Conservation (phyloP, 2,329 filamentous ascomycete species). For the Lecanicillium sp. region DNA sequence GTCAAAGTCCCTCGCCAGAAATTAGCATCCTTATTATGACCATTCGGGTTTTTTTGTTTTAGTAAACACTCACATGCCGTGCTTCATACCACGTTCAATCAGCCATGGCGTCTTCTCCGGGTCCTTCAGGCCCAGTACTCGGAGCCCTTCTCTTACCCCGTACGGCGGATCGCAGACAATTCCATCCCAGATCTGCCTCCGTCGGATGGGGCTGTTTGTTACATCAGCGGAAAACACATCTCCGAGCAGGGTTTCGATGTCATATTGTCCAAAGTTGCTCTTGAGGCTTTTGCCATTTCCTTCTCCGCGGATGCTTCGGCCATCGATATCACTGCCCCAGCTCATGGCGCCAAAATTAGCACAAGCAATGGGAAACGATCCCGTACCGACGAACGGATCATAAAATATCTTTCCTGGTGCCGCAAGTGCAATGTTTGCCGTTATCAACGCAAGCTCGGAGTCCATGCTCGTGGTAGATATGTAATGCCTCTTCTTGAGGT, state of each 20-base stretch:
- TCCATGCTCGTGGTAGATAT: constrained; percentile 98
- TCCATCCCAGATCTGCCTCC: constrained; percentile 66
- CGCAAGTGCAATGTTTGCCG: constrained; percentile 83
- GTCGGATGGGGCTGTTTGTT: constrained; percentile 73
- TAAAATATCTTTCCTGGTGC: constrained; percentile 81
- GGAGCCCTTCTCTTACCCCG: constrained; percentile 84
- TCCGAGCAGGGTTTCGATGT: constrained; percentile 57
- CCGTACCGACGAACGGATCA: constrained; percentile 93
- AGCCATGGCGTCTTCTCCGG: constrained; percentile 53
- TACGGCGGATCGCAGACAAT: constrained; percentile 96
- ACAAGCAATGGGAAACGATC: constrained; percentile 84
- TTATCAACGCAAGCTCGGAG: constrained; percentile 83
- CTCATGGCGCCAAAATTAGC: constrained; percentile 82
- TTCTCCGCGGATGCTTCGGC: constrained; percentile 74
- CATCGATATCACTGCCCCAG: constrained; percentile 90
- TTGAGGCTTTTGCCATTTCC: constrained; percentile 43
- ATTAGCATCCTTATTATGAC: constrained; percentile 23
- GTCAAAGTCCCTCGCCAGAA: constrained; percentile 39
- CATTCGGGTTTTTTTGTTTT: neutral
- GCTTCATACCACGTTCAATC: constrained; percentile 61
- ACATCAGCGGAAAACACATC: constrained; percentile 82
- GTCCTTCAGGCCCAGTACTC: constrained; percentile 75
- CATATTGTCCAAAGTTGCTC: constrained; percentile 83
- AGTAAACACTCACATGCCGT: constrained; percentile 56
- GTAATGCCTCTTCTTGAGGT: constrained; percentile 88